These are phyloP conservation scores for Plasmopara muralis DNA, from an alignment of 352 stramenopile species.

Conservation along the genomic window DNA sequence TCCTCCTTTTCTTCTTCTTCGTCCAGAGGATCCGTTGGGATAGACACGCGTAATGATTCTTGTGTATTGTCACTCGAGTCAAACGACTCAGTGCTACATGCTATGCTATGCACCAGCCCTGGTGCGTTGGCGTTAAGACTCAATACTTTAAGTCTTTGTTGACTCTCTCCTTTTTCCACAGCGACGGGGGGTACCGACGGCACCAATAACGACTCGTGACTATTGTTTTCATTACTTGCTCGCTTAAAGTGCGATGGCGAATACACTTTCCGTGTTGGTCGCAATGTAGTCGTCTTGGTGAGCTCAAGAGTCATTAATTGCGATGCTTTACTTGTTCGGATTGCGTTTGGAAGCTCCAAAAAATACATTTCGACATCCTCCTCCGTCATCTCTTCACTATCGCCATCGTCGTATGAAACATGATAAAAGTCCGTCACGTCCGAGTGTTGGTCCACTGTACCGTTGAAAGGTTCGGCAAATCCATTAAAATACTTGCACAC, in stretches of 20 bases:
- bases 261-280: too few relatives aligned
- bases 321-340: constrained; percentile 8
- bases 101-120: constrained; percentile 10
- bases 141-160: constrained; percentile 23
- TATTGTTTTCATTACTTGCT: constrained; percentile 15
- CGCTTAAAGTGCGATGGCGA: constrained; percentile 6
- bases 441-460: constrained; percentile 50
- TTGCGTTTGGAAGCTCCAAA: constrained; percentile 14
- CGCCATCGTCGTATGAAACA: constrained; percentile 70
- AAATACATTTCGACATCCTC: constrained; percentile 50
- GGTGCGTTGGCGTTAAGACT: constrained; percentile 43
- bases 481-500: constrained; percentile 65
- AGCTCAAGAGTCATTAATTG: constrained; percentile 11
- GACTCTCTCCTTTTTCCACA: constrained; percentile 11
- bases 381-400: constrained; percentile 80
- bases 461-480: constrained; percentile 48
- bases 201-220: constrained; percentile 3
- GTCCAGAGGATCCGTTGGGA: constrained; percentile 10
- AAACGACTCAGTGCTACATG: constrained; percentile 7
- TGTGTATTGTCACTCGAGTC: constrained; percentile 4
- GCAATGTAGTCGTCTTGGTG: constrained; percentile 6
- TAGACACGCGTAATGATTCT: constrained; percentile 17
- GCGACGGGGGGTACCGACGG: constrained; percentile 2
- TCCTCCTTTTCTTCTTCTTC: constrained; percentile 20
- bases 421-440: constrained; percentile 57